Evolutionary conservation across 805 yeast genomes (phyloP), one percentile per base, ranked within the genome.

Genomic region (Cyberlindnera maclurae): DNA sequence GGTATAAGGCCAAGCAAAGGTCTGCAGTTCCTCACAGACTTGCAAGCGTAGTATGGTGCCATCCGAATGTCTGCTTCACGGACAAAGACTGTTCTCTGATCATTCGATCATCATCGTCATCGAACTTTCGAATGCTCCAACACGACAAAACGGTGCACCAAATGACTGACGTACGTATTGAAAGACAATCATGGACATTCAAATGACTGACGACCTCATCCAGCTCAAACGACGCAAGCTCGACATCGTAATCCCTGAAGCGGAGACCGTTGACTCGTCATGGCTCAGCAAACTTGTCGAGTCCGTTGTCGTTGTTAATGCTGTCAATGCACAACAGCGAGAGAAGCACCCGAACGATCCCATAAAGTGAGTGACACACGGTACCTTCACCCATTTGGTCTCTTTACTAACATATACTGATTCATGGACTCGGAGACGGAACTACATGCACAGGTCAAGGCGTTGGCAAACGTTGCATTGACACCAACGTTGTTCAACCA

Each of bases 341-440:
- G 15, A 10, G 20, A 42, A 35, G 20, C 31, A 34, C 26, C 37
- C 48, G 0, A 30, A 16, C 13, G 53, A 51, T 3, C 53, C 56
- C 5, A 12, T 33, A 18, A 33, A 33, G 36, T 33, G 29, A 26
- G 36, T 24, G 9, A 12, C 26, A 8, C 28, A 6, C 26, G n/a
- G n/a, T n/a, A n/a, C 27, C 12, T 7, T 22, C 12, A 16, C 7
- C 10, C n/a, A n/a, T 32, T n/a, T 22, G 13, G 12, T 20, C 12
- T 12, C 5, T 20, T 10, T 10, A 13, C 18, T 17, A 24, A 10
- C 36, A 33, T 9, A n/a, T 24, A 10, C 18, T 41, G 38, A 40
- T 50, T 50, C 26, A 12, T 45, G 4, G 49, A 50, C 2, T 45
- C 53, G 3, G 54, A 50, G 18, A 39, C 42, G 1, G 11, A 29